Evolutionary conservation across 768 basidiomycete genomes (phyloP).

Genomic region (Rhizopogon vulgaris): DNA sequence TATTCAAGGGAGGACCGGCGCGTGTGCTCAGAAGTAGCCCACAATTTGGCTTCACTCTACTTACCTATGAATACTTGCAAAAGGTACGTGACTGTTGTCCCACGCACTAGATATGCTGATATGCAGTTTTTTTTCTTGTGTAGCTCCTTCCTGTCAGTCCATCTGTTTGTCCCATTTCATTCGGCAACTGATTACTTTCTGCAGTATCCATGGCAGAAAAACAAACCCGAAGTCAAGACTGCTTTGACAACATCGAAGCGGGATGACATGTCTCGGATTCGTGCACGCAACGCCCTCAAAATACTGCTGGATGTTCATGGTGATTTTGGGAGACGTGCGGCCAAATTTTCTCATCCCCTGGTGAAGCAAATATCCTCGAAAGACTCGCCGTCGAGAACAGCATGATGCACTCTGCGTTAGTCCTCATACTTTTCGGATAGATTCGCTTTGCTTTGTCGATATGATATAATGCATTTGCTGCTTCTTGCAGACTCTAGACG

Average conservation of each 20-base stretch:
- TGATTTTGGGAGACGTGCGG: conserved; percentile 69
- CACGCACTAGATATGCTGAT: background rate
- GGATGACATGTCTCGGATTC: conserved; percentile 81
- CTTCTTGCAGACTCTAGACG: background rate
- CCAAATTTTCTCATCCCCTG: conserved; percentile 24
- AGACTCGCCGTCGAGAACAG: conserved; percentile 11
- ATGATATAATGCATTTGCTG: background rate
- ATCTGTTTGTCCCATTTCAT: background rate
- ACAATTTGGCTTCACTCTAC: conserved; percentile 91
- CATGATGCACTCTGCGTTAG: conserved; percentile 8
- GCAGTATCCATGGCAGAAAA: conserved; percentile 79
- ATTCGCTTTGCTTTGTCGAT: background rate
- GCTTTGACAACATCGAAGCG: conserved; percentile 55
- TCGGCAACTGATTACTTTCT: conserved; percentile 4
- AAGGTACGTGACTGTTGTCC: conserved; percentile 36
- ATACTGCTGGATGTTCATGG: conserved; percentile 86
- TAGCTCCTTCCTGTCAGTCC: conserved; percentile 28
- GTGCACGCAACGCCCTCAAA: conserved; percentile 93
- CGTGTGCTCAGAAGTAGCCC: conserved; percentile 84
- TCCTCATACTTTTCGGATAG: background rate
- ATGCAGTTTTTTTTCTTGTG: background rate
- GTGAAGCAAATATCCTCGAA: conserved; percentile 6
- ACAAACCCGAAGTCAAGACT: conserved; percentile 62
- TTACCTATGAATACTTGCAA: conserved; percentile 72
- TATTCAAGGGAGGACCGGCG: conserved; percentile 91